A percentile compares a stretch with the other conserved stretches of the same genome.
These are phyloP conservation scores for Puya raimondii DNA, from an alignment of 176 grass and related monocot genomes.

Conservation along the genomic window DNA sequence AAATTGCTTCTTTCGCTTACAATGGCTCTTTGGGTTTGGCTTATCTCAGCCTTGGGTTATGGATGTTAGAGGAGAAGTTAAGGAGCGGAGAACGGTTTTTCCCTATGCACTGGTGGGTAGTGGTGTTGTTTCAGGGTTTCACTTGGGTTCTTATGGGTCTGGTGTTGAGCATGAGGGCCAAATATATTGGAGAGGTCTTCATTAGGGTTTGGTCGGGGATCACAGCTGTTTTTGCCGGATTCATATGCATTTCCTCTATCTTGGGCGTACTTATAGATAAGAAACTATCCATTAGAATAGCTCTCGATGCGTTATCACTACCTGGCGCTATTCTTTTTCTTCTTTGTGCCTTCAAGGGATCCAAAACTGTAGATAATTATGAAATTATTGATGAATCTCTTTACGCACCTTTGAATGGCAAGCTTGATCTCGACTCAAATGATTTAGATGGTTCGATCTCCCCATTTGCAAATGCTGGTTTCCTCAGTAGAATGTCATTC, in stretches of 20 bases:
- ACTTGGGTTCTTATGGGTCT: conserved; percentile 2
- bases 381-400: conserved; percentile 6
- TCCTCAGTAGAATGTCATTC: conserved; percentile 19
- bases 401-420: conserved; percentile 5
- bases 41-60: conserved; percentile 10
- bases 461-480: conserved; percentile 20
- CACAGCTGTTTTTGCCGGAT: conserved; percentile 2
- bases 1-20: neutral
- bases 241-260: conserved; percentile 1
- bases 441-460: neutral
- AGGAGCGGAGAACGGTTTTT: neutral
- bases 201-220: conserved; percentile 13
- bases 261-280: conserved; percentile 1
- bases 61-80: conserved; percentile 1
- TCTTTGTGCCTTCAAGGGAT: conserved; percentile 4
- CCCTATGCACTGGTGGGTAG: conserved; percentile 14
- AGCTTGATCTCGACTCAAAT: neutral
- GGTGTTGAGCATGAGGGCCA: conserved; percentile 6
- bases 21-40: conserved; percentile 4
- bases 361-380: neutral
- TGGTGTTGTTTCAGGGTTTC: conserved; percentile 8
- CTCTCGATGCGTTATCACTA: conserved; percentile 8
- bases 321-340: conserved; percentile 11
- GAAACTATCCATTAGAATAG: conserved; percentile 1
- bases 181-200: conserved; percentile 6